These are phyloP conservation scores for Teratosphaeria epicoccoides DNA, from an alignment of 2,329 filamentous ascomycete species.

Conservation along the genomic window DNA sequence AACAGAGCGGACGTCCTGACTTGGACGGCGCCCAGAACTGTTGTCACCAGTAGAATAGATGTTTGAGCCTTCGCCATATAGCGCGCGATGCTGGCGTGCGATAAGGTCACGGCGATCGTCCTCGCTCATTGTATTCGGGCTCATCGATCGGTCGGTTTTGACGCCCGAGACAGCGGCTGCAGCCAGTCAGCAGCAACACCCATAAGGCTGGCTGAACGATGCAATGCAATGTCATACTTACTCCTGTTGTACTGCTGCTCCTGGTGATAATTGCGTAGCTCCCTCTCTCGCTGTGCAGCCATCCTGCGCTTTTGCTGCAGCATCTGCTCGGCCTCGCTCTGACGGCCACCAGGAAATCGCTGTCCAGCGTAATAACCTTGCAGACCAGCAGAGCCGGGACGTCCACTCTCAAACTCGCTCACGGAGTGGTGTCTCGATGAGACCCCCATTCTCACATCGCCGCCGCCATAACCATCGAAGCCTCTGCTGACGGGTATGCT, in stretches of 20 bases:
- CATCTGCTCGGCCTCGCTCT: conserved; percentile 92
- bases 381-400: conserved; percentile 64
- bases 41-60: conserved; percentile 62
- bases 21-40: conserved; percentile 51
- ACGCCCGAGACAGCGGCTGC: conserved; percentile 58
- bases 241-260: conserved; percentile 99
- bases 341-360: conserved; percentile 75
- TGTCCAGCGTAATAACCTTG: conserved; percentile 93
- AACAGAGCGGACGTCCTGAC: conserved; percentile 52
- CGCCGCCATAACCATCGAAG: conserved; percentile 12
- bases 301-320: conserved; percentile 98
- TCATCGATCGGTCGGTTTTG: conserved; percentile 80
- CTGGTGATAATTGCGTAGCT: conserved; percentile 98
- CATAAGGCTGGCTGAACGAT: conserved; percentile 1
- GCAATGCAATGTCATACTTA: conserved; percentile 36
- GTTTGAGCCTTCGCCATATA: conserved; percentile 67
- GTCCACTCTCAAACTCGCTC: conserved; percentile 70
- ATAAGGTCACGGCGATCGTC: conserved; percentile 94
- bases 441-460: conserved; percentile 57
- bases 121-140: conserved; percentile 79
- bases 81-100: conserved; percentile 83
- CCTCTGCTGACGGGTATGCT: conserved; percentile 54
- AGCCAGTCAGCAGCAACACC: neutral
- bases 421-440: conserved; percentile 71
- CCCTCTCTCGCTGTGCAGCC: conserved; percentile 96